Conservation (phyloP, 306 rosid species). For the Cajanus cajan region DNA sequence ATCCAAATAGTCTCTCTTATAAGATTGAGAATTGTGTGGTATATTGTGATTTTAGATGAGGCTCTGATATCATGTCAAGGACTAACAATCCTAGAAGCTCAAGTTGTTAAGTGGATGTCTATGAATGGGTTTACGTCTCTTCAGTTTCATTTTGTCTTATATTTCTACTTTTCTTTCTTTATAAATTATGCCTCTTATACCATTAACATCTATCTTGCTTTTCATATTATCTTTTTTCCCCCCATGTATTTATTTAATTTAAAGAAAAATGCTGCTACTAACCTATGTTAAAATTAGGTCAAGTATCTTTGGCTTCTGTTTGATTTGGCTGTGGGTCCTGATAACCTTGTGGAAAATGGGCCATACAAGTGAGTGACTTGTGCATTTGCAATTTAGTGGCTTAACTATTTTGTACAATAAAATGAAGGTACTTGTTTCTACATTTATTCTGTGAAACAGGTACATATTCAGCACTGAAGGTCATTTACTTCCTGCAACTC, state of each 20-base stretch:
- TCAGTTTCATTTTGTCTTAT: neutral
- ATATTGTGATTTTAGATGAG: constrained; percentile 14
- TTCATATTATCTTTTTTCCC: neutral
- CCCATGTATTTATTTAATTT: constrained; percentile 18
- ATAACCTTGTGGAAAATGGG: constrained; percentile 93
- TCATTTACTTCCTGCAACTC: constrained; percentile 88
- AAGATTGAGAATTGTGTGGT: neutral
- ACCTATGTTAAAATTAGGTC: constrained; percentile 50
- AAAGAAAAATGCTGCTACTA: constrained; percentile 24
- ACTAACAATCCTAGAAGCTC: constrained; percentile 2
- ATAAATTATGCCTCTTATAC: constrained; percentile 7
- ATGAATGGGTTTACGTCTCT: neutral
- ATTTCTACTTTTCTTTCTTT: constrained; percentile 13
- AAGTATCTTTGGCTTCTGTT: constrained; percentile 98
- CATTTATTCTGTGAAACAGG: constrained; percentile 41
- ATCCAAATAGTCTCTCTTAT: constrained; percentile 4
- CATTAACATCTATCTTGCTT: neutral
- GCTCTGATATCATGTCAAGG: neutral
- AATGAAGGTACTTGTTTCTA: constrained; percentile 8
- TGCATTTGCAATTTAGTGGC: constrained; percentile 23
- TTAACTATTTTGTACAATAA: constrained; percentile 6
- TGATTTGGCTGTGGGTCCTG: constrained; percentile 92
- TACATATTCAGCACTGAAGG: constrained; percentile 96
- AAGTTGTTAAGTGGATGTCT: neutral
- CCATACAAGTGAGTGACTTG: constrained; percentile 82